Base-by-base conservation (phyloP, 208 protist genomes). In the Trypanosoma mega region DNA sequence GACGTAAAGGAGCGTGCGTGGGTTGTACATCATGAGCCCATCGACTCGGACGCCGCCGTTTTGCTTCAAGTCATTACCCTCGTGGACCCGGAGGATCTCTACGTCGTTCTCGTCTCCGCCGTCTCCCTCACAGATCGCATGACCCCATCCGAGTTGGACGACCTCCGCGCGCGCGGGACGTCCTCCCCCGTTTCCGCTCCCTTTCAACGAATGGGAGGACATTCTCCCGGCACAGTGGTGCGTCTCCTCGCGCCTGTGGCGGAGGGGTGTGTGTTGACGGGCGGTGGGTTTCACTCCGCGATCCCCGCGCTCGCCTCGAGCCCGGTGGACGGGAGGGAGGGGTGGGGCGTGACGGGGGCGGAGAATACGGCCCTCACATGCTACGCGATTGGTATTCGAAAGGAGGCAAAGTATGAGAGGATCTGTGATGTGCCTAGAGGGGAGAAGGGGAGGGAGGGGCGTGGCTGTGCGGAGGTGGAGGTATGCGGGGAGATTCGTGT, bases 261-360 rank as follows among this genome's bases (percentile, higher is more conserved):
- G 24, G 63, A 75, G 3, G 75, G 80, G 14, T 87, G 68, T 52
- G 73, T 76, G 0, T 64, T 82, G 20, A 77, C 67, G 11, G 82
- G 82, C 0, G 82, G 82, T 1, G 82, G 77, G 2, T 88, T 85
- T 41, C 16, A 62, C 24, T 26, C 16, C 51, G 0, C 33, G 0
- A 8, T 45, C 1, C 4, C 14, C 14, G 26, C 18, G 18, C 43
- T 3, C 5, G 4, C 27, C 6, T 20, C 24, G 7, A 34, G 29
- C 24, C n/a, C 21, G 11, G 48, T n/a, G 14, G 21, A 6, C 48
- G 37, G 14, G 7, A 24, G 18, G 21, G 29, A 58, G 36, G 68
- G 58, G 55, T 89, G 82, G 82, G 69, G 64, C 16, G 78, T 85
- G 33, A 74, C 72, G 1, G 72, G 66, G 1, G 75, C 72, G 0